phyloP scores from a whole-genome alignment of 805 yeast species.

The Yamadazyma ubonensis region DNA sequence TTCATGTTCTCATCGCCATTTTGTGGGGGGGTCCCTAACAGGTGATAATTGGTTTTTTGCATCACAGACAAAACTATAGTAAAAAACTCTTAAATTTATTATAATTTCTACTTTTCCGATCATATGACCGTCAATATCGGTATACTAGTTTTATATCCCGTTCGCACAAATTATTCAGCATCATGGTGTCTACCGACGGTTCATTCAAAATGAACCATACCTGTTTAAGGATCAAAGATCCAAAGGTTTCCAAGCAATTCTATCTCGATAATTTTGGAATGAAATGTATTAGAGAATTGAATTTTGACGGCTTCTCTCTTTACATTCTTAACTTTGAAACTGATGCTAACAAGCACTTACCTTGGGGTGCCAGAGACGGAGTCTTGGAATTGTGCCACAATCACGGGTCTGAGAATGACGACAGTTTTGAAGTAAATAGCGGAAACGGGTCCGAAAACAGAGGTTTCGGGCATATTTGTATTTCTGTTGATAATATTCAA shows the following conservation, averaged over 20 bases:
- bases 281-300: constrained; percentile 52
- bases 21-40: constrained; percentile 1
- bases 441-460: constrained; percentile 84
- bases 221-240: constrained; percentile 80
- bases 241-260: constrained; percentile 67
- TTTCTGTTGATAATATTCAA: constrained; percentile 78
- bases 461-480: constrained; percentile 93
- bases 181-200: constrained; percentile 32
- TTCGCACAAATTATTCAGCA: too few relatives aligned
- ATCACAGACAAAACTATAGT: too few relatives aligned
- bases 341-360: constrained; percentile 33
- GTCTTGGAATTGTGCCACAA: constrained; percentile 82
- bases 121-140: too few relatives aligned
- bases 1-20: constrained; percentile 2
- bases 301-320: constrained; percentile 58
- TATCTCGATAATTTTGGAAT: constrained; percentile 76
- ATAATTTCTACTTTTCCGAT: too few relatives aligned
- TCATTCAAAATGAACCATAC: constrained; percentile 61
- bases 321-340: constrained; percentile 65
- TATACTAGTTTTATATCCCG: too few relatives aligned
- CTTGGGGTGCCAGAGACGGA: constrained; percentile 56
- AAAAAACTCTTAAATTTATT: too few relatives aligned
- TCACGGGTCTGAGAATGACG: constrained; percentile 66
- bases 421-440: constrained; percentile 58
- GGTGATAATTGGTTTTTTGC: too few relatives aligned